Conservation (phyloP, 192 early-diverging fungal genomes). For the Coemansia javaensis region DNA sequence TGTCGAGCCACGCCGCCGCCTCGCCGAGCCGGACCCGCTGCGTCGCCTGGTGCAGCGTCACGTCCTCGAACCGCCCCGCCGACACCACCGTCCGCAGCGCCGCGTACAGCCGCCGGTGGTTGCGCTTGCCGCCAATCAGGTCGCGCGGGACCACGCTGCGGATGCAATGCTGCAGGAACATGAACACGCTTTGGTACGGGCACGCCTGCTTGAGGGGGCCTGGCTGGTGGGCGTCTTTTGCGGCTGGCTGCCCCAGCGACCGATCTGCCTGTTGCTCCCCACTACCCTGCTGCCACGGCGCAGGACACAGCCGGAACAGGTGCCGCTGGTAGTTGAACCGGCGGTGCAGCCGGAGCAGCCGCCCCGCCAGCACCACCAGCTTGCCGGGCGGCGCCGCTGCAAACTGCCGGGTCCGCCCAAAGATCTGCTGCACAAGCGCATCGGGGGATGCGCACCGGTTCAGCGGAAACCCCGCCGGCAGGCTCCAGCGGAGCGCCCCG, state of each 20-base stretch:
- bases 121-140: slow-evolving; percentile 59
- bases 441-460: slow-evolving; percentile 1
- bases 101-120: slow-evolving; percentile 52
- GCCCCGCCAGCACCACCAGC: slow-evolving; percentile 22
- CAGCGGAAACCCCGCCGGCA: slow-evolving; percentile 23
- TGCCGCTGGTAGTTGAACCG: slow-evolving; percentile 44
- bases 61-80: slow-evolving; percentile 57
- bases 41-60: slow-evolving; percentile 54
- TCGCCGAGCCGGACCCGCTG: slow-evolving; percentile 55
- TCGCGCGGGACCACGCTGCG: slow-evolving; percentile 57
- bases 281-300: slow-evolving; percentile 48
- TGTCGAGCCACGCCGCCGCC: slow-evolving; percentile 20
- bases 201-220: slow-evolving; percentile 18
- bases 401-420: slow-evolving; percentile 2
- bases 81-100: slow-evolving; percentile 55
- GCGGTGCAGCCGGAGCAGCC: slow-evolving; percentile 46
- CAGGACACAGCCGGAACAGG: slow-evolving; percentile 48
- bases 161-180: slow-evolving; percentile 49
- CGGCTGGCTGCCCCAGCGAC: slow-evolving; percentile 8
- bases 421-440: slow-evolving; percentile 15
- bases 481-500: slow-evolving; percentile 12
- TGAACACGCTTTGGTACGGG: slow-evolving; percentile 30
- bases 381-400: slow-evolving; percentile 5
- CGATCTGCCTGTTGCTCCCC: too few species aligned
- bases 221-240: neutral